These are phyloP conservation scores for Suhomyces tanzawaensis DNA, from an alignment of 805 yeast species.

Conservation along the genomic window DNA sequence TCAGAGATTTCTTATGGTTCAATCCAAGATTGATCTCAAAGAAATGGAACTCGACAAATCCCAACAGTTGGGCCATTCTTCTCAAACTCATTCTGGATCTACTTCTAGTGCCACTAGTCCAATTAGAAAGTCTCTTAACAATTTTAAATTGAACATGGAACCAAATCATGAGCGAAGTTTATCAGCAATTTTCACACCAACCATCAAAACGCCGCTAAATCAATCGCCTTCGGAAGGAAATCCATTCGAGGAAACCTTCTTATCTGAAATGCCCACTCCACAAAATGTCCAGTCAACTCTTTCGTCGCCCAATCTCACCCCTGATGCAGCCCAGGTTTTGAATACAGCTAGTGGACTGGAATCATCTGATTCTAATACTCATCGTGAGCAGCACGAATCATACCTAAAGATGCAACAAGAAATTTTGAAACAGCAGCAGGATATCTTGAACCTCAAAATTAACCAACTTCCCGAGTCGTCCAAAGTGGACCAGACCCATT, in stretches of 20 bases:
- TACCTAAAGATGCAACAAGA: constrained; percentile 39
- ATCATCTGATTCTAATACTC: constrained; percentile 4
- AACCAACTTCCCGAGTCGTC: neutral
- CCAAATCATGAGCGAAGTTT: constrained; percentile 15
- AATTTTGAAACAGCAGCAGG: constrained; percentile 36
- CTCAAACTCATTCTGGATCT: neutral
- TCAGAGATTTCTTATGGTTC: constrained; percentile 50
- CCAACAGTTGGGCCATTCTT: neutral
- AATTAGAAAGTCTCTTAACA: neutral
- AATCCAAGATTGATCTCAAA: constrained; percentile 35
- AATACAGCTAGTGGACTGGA: neutral
- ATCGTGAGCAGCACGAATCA: constrained; percentile 31
- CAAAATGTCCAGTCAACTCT: neutral
- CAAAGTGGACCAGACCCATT: no score
- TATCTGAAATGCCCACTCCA: constrained; percentile 5
- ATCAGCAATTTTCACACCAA: constrained; percentile 39
- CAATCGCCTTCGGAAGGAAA: constrained; percentile 28
- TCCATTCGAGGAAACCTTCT: constrained; percentile 37
- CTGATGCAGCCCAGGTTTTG: constrained; percentile 1
- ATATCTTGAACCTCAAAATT: constrained; percentile 20
- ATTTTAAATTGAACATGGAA: constrained; percentile 1
- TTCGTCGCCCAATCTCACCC: neutral
- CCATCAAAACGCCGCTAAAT: constrained; percentile 30
- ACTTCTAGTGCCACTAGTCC: neutral
- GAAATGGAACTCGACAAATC: constrained; percentile 11